These are phyloP conservation scores for Syzygium grande DNA, from an alignment of 345 rosid genomes.

Conservation along the genomic window DNA sequence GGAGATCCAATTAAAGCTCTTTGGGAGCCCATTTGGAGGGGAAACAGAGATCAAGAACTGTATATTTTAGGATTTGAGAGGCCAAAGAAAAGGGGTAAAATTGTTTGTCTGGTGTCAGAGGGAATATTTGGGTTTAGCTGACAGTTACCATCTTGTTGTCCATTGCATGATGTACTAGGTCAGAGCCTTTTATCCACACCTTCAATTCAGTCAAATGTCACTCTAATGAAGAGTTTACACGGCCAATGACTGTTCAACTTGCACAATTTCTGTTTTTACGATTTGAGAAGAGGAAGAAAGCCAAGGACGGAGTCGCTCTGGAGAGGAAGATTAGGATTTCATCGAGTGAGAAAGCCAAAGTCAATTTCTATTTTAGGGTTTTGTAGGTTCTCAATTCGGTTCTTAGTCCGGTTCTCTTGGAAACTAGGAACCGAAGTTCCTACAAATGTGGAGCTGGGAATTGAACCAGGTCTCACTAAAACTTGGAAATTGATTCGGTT, in stretches of 20 bases:
- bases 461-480: fast-evolving
- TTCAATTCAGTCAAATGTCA: neutral
- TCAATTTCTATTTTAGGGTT: too few relatives aligned
- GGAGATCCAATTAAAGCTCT: neutral
- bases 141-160: neutral
- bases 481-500: too few relatives aligned
- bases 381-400: too few relatives aligned
- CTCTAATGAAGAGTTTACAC: neutral
- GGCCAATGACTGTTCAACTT: neutral
- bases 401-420: too few relatives aligned
- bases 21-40: neutral
- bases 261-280: neutral
- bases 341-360: too few relatives aligned
- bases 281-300: too few relatives aligned
- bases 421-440: too few relatives aligned
- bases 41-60: neutral
- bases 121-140: neutral
- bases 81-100: neutral
- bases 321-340: too few relatives aligned
- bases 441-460: too few relatives aligned
- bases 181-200: neutral
- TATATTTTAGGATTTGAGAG: neutral
- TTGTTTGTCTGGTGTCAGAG: neutral
- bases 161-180: neutral
- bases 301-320: too few relatives aligned